These are phyloP conservation scores for Talaromyces sp. DNA, from an alignment of 2,329 filamentous ascomycete genomes.

Conservation along the genomic window DNA sequence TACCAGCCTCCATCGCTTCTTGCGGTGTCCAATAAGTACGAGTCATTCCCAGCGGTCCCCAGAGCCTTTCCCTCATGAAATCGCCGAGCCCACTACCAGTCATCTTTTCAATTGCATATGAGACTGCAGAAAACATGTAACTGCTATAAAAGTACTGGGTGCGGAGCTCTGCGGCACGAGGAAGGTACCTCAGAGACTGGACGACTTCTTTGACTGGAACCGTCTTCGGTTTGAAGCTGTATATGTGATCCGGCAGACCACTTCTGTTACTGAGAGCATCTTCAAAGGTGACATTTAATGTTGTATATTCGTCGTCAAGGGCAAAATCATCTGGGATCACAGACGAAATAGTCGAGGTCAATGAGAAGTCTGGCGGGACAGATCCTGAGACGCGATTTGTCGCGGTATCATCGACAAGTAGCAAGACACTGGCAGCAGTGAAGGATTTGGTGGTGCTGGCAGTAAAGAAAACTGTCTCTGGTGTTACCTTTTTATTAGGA, in stretches of 20 bases:
- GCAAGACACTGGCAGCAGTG: background rate
- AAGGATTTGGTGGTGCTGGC: slow-evolving; percentile 3
- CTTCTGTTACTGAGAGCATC: slow-evolving; percentile 3
- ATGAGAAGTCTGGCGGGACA: background rate
- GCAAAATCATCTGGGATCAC: background rate
- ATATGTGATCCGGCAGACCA: background rate
- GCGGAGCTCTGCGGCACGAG: background rate
- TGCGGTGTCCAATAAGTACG: slow-evolving; percentile 2
- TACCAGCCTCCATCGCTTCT: background rate
- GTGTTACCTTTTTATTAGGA: background rate
- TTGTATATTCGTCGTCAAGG: background rate
- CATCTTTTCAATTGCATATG: background rate
- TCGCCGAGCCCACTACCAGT: background rate
- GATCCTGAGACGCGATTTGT: background rate
- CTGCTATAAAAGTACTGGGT: background rate
- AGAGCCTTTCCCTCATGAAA: background rate
- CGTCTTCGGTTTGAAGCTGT: background rate
- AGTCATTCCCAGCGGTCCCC: background rate
- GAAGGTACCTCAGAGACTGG: background rate
- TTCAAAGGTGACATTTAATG: background rate
- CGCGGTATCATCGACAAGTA: background rate
- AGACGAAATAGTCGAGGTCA: background rate
- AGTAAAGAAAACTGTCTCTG: slow-evolving; percentile 1
- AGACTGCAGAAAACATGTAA: slow-evolving; percentile 3
- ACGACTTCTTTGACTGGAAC: background rate